Evolutionary conservation across 1,139 yeast species (phyloP), one percentile per base, ranked within the genome.

Genomic region (Saccharomyces hybrid): DNA sequence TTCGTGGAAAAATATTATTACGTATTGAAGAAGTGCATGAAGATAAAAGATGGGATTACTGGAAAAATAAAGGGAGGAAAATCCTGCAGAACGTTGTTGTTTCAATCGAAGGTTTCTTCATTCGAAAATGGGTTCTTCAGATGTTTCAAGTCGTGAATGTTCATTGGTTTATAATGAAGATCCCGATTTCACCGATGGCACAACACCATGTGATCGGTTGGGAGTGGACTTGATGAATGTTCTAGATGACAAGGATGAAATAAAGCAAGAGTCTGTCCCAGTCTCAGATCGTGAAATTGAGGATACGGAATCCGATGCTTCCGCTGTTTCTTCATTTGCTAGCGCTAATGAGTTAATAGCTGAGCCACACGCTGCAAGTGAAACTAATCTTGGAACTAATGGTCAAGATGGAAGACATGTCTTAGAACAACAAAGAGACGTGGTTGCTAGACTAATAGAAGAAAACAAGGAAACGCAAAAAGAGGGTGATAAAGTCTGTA

Each of bases 401-500:
- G 29, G 32, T 7, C 5, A 47, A 5, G 50, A 32, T n/a, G 38
- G 38, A n/a, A 11, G 44, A 9, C 8, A 4, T 38, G 19, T 13
- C 13, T 16, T 38, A 19, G 19, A 19, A 13, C 11, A 38, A 11
- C 44, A 38, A 38, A 38, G 44, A 19, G 44, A 38, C 3, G 19
- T 19, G 13, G 44, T 38, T 19, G 25, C 41, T 4, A 41, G 52
- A 25, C 48, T 62, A 13, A 49, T 61, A 16, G 49, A 58, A n/a
- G 51, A 54, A 5, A 48, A 56, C 44, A 51, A 54, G 23, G 51
- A 31, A 27, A 50, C 48, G 8, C 61, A 67, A 1, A 58, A 54
- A 26, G 75, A 71, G 52, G 76, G 75, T 5, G 67, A 67, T 38
- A 51, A 52, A 56, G 66, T 75, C 28, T 67, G 64, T 55, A 71